phyloP scores from a whole-genome alignment of 495 filamentous ascomycete genomes.

The Penicillium cosmopolitanum region DNA sequence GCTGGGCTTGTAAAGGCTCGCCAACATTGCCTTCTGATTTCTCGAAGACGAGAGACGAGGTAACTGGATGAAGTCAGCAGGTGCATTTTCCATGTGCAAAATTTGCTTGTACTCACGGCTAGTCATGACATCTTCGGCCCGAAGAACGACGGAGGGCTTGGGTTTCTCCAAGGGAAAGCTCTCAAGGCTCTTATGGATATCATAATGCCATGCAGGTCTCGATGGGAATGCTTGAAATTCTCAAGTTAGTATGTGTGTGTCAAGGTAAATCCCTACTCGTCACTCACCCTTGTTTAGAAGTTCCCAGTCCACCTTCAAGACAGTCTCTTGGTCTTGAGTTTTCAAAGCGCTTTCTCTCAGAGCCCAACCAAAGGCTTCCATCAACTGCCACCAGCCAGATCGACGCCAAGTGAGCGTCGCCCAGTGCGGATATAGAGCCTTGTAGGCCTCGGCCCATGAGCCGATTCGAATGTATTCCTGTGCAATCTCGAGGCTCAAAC shows the following conservation, averaged over 20 bases:
- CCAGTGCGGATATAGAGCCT: slow-evolving; percentile 73
- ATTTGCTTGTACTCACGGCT: slow-evolving; percentile 55
- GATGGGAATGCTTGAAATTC: slow-evolving; percentile 58
- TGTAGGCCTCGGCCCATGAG: slow-evolving; percentile 67
- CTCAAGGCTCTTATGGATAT: slow-evolving; percentile 72
- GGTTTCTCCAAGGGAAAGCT: slow-evolving; percentile 50
- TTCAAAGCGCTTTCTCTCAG: slow-evolving; percentile 73
- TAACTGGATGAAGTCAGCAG: slow-evolving; percentile 47
- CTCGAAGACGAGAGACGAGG: slow-evolving; percentile 73
- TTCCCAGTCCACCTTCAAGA: slow-evolving; percentile 85
- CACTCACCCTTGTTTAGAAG: slow-evolving; percentile 68
- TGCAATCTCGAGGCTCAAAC: slow-evolving; percentile 69
- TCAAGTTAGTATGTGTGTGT: slow-evolving; percentile 13
- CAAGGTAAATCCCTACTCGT: background rate
- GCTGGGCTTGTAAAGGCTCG: slow-evolving; percentile 71
- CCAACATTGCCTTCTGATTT: slow-evolving; percentile 80
- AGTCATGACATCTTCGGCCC: slow-evolving; percentile 68
- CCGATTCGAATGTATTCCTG: slow-evolving; percentile 65
- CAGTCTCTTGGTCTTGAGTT: slow-evolving; percentile 62
- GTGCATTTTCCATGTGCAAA: background rate
- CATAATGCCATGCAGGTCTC: slow-evolving; percentile 67
- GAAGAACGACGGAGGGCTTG: slow-evolving; percentile 67
- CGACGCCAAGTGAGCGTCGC: slow-evolving; percentile 69
- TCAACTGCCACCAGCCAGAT: slow-evolving; percentile 80
- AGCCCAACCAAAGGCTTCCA: slow-evolving; percentile 72